Conservation (phyloP, 2,329 filamentous ascomycete genomes). For the Ceratocystis cubensis region DNA sequence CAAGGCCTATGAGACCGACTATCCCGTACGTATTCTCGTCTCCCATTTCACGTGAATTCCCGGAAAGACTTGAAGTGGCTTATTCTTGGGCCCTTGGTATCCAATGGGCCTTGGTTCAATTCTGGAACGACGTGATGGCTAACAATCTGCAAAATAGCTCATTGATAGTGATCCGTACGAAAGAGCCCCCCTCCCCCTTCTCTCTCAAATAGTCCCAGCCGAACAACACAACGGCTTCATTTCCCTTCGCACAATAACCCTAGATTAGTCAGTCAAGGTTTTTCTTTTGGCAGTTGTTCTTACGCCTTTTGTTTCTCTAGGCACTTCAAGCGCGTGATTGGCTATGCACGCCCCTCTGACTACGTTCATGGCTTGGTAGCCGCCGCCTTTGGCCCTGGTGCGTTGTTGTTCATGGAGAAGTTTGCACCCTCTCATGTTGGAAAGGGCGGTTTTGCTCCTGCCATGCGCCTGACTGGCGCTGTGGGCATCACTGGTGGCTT, state of each 20-base stretch:
- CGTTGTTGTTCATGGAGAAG: constrained; percentile 69
- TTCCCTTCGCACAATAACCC: neutral
- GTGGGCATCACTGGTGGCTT: constrained; percentile 69
- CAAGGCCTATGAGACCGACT: constrained; percentile 71
- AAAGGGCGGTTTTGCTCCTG: constrained; percentile 66
- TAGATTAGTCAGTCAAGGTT: too few species aligned
- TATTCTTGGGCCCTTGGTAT: neutral
- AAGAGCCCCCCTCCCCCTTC: neutral
- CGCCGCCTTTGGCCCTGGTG: constrained; percentile 57
- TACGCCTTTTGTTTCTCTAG: constrained; percentile 33
- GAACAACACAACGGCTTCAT: neutral
- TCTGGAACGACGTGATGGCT: neutral
- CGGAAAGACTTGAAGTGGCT: too few species aligned
- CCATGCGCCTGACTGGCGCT: constrained; percentile 65
- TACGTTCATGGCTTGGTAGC: constrained; percentile 59
- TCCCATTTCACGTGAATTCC: constrained; percentile 22
- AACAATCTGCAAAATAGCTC: constrained; percentile 47
- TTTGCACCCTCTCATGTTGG: constrained; percentile 75
- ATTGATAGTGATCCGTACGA: constrained; percentile 98
- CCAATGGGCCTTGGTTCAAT: neutral
- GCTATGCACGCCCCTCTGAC: constrained; percentile 77
- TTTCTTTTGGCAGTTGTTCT: too few species aligned
- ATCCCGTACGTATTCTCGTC: constrained; percentile 54
- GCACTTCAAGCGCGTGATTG: constrained; percentile 79
- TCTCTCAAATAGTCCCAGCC: neutral